Evolutionary conservation across 768 basidiomycete genomes (phyloP), one percentile per base, ranked within the genome.

Genomic region (Trametes punicea): DNA sequence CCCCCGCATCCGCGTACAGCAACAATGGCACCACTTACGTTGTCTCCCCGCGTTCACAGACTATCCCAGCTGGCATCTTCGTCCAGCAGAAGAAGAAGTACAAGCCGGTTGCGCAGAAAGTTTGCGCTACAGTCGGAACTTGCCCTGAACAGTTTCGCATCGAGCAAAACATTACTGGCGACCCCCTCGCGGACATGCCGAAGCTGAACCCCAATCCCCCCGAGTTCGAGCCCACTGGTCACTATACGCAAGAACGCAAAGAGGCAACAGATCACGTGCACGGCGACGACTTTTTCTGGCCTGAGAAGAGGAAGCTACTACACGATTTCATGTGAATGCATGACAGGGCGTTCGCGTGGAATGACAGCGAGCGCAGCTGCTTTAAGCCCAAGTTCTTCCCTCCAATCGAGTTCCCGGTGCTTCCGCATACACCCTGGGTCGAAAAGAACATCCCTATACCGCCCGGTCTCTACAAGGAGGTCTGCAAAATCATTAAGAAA

Each of bases 341-440:
- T 25, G 41, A 54, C 31, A n/a, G 21, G 0, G 72, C 56, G 0
- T 73, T 80, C 23, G 74, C 77, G 0, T 80, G 73, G 75, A 54
- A 68, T 1, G 71, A 77, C 7, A 1, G 23, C 0, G 72, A 79
- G 49, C 63, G 66, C 10, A 74, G 78, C 1, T 27, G 42, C 0
- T 76, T 77, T 47, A 8, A 53, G 42, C 48, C 52, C 4, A 57
- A 68, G 4, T 69, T 63, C 64, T 62, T 74, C 64, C 45, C 53
- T 3, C 64, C 57, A 2, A 39, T 59, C 29, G 69, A 69, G 33
- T 71, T 74, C 3, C 73, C 72, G 0, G 71, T 71, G 3, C 68
- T 70, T 11, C 55, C 47, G 13, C 65, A 65, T 34, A 61, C 49
- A 2, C 64, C 66, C 1, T 69, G 66, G 63, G 56, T 52, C 15